phyloP scores from a whole-genome alignment of 2,329 filamentous ascomycete species.

The Leptographium lundbergii region DNA sequence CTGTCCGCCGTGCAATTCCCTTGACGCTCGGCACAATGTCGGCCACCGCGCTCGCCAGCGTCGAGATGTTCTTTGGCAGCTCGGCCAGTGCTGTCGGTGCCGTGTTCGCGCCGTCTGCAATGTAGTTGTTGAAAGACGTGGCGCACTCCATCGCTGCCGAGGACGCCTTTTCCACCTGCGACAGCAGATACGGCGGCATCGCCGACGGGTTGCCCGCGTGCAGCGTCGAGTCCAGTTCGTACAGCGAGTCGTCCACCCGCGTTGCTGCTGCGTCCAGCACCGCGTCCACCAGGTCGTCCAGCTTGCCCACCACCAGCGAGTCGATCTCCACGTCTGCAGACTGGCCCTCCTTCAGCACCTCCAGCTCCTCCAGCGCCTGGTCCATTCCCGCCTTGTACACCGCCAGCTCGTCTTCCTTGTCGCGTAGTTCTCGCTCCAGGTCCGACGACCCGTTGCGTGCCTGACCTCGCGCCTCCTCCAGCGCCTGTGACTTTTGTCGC shows the following conservation, averaged over 20 bases:
- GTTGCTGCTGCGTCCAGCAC: conserved; percentile 87
- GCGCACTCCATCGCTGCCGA: conserved; percentile 93
- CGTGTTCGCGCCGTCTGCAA: conserved; percentile 88
- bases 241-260: conserved; percentile 89
- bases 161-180: conserved; percentile 93
- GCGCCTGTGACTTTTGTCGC: conserved; percentile 69
- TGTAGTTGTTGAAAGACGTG: conserved; percentile 96
- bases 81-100: conserved; percentile 41
- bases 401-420: conserved; percentile 96
- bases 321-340: conserved; percentile 82
- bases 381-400: conserved; percentile 98
- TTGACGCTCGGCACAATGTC: conserved; percentile 96
- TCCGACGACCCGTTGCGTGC: conserved; percentile 73
- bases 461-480: conserved; percentile 73
- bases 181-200: conserved; percentile 85
- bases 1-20: conserved; percentile 81
- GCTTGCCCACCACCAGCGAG: conserved; percentile 76
- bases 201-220: conserved; percentile 98
- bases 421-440: conserved; percentile 70
- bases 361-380: conserved; percentile 82
- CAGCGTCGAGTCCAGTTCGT: conserved; percentile 95
- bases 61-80: conserved; percentile 83
- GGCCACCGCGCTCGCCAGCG: conserved; percentile 79
- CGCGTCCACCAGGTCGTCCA: conserved; percentile 95
- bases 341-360: conserved; percentile 69